phyloP scores from a whole-genome alignment of 2,329 filamentous ascomycete species.

The Aureobasidium sp. region DNA sequence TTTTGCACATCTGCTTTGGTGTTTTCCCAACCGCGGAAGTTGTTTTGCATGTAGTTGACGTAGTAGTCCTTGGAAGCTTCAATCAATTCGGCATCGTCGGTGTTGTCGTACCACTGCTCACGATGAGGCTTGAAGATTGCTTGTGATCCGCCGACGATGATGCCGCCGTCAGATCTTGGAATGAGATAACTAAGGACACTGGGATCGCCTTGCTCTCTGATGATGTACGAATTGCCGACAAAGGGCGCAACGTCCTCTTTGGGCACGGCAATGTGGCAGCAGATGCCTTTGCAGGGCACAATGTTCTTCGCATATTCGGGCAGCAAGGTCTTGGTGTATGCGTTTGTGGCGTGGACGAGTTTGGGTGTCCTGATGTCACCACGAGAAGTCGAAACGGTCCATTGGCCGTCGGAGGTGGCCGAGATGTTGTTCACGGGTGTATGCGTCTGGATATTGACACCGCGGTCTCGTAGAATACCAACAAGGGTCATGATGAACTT shows the following conservation, averaged over 20 bases:
- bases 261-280: slow-evolving; percentile 22
- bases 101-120: slow-evolving; percentile 41
- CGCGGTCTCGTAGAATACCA: slow-evolving; percentile 43
- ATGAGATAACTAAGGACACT: slow-evolving; percentile 35
- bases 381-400: slow-evolving; percentile 20
- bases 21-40: slow-evolving; percentile 45
- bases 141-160: slow-evolving; percentile 40
- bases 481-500: slow-evolving; percentile 68
- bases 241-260: slow-evolving; percentile 21
- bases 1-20: slow-evolving; percentile 32
- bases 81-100: slow-evolving; percentile 43
- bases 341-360: slow-evolving; percentile 33
- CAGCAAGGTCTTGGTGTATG: slow-evolving; percentile 29
- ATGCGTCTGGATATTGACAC: slow-evolving; percentile 67
- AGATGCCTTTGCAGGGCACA: slow-evolving; percentile 29
- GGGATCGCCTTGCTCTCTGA: slow-evolving; percentile 20
- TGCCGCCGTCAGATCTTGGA: slow-evolving; percentile 39
- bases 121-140: slow-evolving; percentile 30
- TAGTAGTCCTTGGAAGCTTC: slow-evolving; percentile 39
- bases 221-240: slow-evolving; percentile 26
- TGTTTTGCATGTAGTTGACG: slow-evolving; percentile 42
- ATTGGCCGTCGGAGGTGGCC: slow-evolving; percentile 18
- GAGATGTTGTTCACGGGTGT: slow-evolving; percentile 48
- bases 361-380: slow-evolving; percentile 22
- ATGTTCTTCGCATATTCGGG: slow-evolving; percentile 30